These are phyloP conservation scores for Pseudogymnoascus pannorum DNA, from an alignment of 2,329 filamentous ascomycete genomes.

Conservation along the genomic window DNA sequence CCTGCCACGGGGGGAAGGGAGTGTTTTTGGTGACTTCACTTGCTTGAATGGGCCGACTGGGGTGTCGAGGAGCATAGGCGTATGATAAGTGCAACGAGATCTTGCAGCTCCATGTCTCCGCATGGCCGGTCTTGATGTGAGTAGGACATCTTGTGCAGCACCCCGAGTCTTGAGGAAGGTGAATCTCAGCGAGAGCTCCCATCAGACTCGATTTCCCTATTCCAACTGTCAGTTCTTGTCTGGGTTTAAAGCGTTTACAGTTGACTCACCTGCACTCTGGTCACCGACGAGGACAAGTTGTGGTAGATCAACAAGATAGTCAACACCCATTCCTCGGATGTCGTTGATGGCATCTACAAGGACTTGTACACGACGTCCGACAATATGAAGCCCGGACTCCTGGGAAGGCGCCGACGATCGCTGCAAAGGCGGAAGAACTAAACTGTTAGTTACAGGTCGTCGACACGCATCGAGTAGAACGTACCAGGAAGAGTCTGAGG, in stretches of 20 bases:
- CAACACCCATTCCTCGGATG: slow-evolving; percentile 65
- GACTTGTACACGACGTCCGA: slow-evolving; percentile 56
- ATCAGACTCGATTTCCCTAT: slow-evolving; percentile 60
- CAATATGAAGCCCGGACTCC: slow-evolving; percentile 38
- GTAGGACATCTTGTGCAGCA: slow-evolving; percentile 77
- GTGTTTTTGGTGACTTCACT: slow-evolving; percentile 27
- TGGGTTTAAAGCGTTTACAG: not conserved
- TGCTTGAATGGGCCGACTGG: not conserved
- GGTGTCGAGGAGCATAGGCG: slow-evolving; percentile 36
- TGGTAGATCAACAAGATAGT: slow-evolving; percentile 58
- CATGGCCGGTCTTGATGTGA: slow-evolving; percentile 53
- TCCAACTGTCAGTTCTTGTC: not conserved
- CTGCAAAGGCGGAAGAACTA: not conserved
- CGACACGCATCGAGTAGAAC: not conserved
- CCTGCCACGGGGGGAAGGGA: slow-evolving; percentile 60
- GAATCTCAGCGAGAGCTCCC: slow-evolving; percentile 60
- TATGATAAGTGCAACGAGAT: slow-evolving; percentile 63
- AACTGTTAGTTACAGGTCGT: not conserved
- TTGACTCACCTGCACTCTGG: slow-evolving; percentile 57
- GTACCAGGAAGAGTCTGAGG: slow-evolving; percentile 1
- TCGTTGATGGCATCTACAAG: slow-evolving; percentile 60
- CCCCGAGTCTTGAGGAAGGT: slow-evolving; percentile 61
- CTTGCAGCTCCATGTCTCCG: slow-evolving; percentile 58
- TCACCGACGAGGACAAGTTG: slow-evolving; percentile 80
- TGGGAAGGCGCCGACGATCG: slow-evolving; percentile 15